These are phyloP conservation scores for Zelonia costaricensis DNA, from an alignment of 208 protist species.

Conservation along the genomic window DNA sequence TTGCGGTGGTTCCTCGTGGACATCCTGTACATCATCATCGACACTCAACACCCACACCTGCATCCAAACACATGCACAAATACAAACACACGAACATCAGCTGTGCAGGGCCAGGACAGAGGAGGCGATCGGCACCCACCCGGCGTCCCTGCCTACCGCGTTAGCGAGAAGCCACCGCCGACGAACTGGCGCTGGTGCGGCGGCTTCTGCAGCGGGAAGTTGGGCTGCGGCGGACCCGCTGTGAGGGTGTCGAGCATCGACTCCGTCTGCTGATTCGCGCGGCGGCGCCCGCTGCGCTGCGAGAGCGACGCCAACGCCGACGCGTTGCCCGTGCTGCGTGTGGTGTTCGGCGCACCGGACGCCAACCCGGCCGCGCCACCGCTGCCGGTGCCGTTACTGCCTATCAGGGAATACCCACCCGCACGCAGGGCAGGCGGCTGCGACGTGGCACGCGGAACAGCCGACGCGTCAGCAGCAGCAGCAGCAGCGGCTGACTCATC, in stretches of 20 bases:
- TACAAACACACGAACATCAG: background rate
- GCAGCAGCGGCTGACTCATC: too few relatives aligned
- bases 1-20: background rate
- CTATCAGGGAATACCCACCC: background rate
- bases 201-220: constrained; percentile 65
- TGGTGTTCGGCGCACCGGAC: background rate
- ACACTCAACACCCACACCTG: background rate
- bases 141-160: background rate
- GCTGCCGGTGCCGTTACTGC: background rate
- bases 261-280: background rate
- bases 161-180: constrained; percentile 81
- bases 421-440: background rate
- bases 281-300: background rate
- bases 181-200: constrained; percentile 65
- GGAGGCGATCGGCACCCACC: background rate
- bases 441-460: too few relatives aligned
- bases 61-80: background rate
- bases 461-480: too few relatives aligned
- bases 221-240: constrained; percentile 52
- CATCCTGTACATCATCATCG: too few relatives aligned
- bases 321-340: background rate
- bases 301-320: background rate
- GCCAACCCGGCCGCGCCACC: background rate
- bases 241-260: constrained; percentile 38
- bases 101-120: too few relatives aligned